Evolutionary conservation across 169 alveolate species (phyloP), one percentile per base, ranked within the genome.

Genomic region (Theileria annulata): DNA sequence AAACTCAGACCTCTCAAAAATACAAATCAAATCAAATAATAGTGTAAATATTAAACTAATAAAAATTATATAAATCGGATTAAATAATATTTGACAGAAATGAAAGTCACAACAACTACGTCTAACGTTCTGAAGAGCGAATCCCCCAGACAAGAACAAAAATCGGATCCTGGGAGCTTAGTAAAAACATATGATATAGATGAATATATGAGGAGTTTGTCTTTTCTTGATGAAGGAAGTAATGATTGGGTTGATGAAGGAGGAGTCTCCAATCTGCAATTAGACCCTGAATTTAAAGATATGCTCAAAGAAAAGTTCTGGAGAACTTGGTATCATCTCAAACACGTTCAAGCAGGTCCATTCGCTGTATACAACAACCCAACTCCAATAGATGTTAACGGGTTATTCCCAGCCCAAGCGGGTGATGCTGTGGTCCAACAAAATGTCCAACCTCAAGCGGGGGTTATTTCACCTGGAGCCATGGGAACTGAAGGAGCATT

Each of bases 281-380:
- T 72, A 30, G 6, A 6, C 67, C 69, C 56, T 1, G 71, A 58
- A 17, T 17, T 72, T 17, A 72, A 56, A 30, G 77, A 30, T 15
- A 15, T 49, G 54, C 62, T 72, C 31, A 72, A 58, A 25, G 62
- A 58, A 13, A 60, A 27, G 35, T 37, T 58, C 37, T 35, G 60
- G 58, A 37, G 79, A n/a, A 72, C 70, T n/a, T 56, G 56, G 58
- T 35, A 72, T 27, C 69, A 72, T 56, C 42, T 72, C 13, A 72
- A 37, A 67, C 67, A 72, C 33, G 69, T 58, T 27, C 79, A 72
- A 72, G 69, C 79, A n/a, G 69, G 72, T 6, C 72, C 79, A 13
- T 72, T 72, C 56, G 72, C 79, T 15, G 79, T 72, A 25, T 72
- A 72, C 59, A 72, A 72, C 54, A 72, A 56, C 15, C 79, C 77